Evolutionary conservation across 805 yeast species (phyloP), one percentile per base, ranked within the genome.

Genomic region (Wickerhamomyces sydowiorum): DNA sequence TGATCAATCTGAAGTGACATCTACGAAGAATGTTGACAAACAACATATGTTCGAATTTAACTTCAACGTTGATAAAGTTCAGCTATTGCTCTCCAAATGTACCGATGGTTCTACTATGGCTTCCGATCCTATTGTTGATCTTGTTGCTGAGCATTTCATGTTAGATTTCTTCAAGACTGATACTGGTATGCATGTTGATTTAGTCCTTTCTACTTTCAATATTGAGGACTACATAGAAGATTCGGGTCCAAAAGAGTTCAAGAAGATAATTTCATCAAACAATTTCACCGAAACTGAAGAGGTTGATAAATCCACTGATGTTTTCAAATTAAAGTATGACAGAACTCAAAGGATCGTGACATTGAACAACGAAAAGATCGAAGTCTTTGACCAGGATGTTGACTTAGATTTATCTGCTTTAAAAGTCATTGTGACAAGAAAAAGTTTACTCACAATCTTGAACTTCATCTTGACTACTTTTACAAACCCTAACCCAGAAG

Each of bases 381-480:
- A 78, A 46, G 80, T 83, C 0, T 82, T 73, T 58, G 96, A 90
- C 54, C 96, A 88, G 59, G 80, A 76, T 49, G 75, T 90, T 5
- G 69, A 75, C 8, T 65, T 93, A 39, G 72, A 79, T 34, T 72
- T 93, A 63, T 88, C 96, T 0, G 87, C 95, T 13, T 75, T 93
- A 41, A 78, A 78, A 47, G 72, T 85, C 29, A 82, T 86, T 2
- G 62, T 90, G 7, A 79, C 95, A 0, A 78, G 97, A 37, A 84
- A 78, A 54, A 84, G 95, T 1, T 63, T 86, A 14, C 68, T 93
- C 46, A 83, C 95, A 1, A 65, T 93, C 13, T 63, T 91, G 48
- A 91, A 89, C 59, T 93, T 82, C 59, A 70, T 85, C 2, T 66
- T 90, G 54, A 85, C 88, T 36, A 93, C 98, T 0, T 93, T 93